These are phyloP conservation scores for Trichoderma sp. DNA, from an alignment of 2,329 filamentous ascomycete species.

Conservation along the genomic window DNA sequence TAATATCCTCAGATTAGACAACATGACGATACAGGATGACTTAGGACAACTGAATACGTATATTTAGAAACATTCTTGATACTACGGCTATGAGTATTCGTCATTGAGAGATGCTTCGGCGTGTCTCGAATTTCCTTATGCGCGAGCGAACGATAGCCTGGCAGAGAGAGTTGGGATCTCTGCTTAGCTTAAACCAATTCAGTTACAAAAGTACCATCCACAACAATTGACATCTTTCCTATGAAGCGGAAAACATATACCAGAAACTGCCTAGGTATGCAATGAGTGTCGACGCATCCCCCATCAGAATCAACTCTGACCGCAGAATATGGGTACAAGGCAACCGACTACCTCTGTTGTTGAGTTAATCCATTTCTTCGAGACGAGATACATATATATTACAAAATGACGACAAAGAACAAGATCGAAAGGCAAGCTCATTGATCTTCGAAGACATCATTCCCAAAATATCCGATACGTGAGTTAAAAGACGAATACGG, in stretches of 20 bases:
- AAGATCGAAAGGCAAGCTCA: neutral
- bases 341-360: neutral
- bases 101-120: neutral
- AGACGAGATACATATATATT: neutral
- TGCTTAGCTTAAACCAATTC: too few species aligned
- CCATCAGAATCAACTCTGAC: neutral
- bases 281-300: neutral
- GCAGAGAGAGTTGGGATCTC: fast-evolving
- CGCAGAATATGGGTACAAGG: neutral
- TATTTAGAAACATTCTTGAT: neutral
- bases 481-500: neutral
- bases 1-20: neutral
- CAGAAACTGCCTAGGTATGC: neutral
- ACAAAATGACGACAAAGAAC: neutral
- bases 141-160: too few species aligned
- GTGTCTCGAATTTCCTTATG: too few species aligned
- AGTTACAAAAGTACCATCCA: too few species aligned
- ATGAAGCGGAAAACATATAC: neutral
- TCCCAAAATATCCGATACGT: neutral
- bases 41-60: neutral
- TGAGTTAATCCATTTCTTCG: neutral
- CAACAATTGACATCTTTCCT: neutral
- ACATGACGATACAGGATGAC: neutral
- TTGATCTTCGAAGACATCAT: neutral
- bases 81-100: neutral